Evolutionary conservation across 169 alveolate genomes (phyloP).

Genomic region (Plasmodium adleri): DNA sequence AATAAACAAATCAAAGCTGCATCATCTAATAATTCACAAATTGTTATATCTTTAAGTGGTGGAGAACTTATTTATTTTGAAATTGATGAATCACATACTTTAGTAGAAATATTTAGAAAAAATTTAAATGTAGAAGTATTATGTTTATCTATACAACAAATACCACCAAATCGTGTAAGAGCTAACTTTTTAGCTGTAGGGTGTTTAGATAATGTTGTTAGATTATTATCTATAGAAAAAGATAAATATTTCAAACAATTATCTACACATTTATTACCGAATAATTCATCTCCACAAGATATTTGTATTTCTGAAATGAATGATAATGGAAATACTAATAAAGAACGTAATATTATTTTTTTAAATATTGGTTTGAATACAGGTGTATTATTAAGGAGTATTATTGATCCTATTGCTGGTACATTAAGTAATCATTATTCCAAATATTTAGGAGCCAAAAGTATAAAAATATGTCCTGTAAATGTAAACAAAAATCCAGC

Average conservation of each 20-base stretch:
- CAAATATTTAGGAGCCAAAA: conserved; percentile 95
- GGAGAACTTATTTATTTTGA: conserved; percentile 96
- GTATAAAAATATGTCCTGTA: conserved; percentile 90
- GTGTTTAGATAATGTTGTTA: conserved; percentile 94
- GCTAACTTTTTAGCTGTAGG: conserved; percentile 97
- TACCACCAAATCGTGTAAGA: conserved; percentile 92
- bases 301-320: conserved; percentile 82
- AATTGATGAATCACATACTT: conserved; percentile 91
- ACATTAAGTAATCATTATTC: conserved; percentile 96
- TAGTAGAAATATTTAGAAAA: conserved; percentile 89
- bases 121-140: conserved; percentile 89
- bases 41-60: conserved; percentile 92
- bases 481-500: conserved; percentile 80
- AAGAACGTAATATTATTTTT: conserved; percentile 76
- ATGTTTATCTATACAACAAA: conserved; percentile 92
- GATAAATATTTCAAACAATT: conserved; percentile 93
- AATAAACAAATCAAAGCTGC: conserved; percentile 92
- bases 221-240: conserved; percentile 93
- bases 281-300: conserved; percentile 89
- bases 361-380: conserved; percentile 96
- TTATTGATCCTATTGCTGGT: conserved; percentile 95
- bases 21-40: conserved; percentile 93
- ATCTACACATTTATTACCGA: conserved; percentile 94
- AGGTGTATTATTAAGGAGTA: conserved; percentile 96
- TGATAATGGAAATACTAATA: conserved; percentile 33